A percentile compares a stretch with the other conserved stretches of the same genome.
phyloP scores from a whole-genome alignment of 75 land plant genomes.

The Adiantum capillusveneris region DNA sequence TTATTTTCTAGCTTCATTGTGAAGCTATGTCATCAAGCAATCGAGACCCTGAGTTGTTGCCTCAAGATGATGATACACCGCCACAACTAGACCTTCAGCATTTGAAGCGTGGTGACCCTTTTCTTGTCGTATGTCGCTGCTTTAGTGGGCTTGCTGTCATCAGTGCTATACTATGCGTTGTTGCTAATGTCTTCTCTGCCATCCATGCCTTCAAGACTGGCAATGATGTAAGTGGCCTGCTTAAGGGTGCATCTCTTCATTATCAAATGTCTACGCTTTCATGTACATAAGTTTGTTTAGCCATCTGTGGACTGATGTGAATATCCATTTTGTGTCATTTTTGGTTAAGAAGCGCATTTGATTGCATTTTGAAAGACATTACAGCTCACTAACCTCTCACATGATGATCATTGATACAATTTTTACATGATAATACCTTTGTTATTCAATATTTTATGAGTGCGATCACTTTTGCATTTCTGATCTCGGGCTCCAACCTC shows the following conservation, averaged over 20 bases:
- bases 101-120: constrained; percentile 31
- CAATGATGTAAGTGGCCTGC: constrained; percentile 37
- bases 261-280: not conserved
- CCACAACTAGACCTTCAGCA: constrained; percentile 6
- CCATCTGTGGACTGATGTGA: too few relatives aligned
- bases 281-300: too few relatives aligned
- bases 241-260: not conserved
- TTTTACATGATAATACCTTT: not conserved
- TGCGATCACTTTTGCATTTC: not conserved
- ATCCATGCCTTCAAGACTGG: constrained; percentile 56
- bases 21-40: too few relatives aligned
- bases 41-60: not conserved
- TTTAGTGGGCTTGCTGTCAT: constrained; percentile 63
- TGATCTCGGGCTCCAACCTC: not conserved
- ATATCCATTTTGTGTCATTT: too few relatives aligned
- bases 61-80: constrained; percentile 2
- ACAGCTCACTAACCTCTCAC: too few relatives aligned
- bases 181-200: constrained; percentile 70
- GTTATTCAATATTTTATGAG: not conserved
- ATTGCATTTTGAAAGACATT: too few relatives aligned
- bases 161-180: constrained; percentile 62
- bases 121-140: constrained; percentile 57
- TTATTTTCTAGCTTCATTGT: too few relatives aligned
- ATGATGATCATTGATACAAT: too few relatives aligned
- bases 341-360: too few relatives aligned